phyloP scores from a whole-genome alignment of 2,329 filamentous ascomycete species.

The Clarireedia hainanense region DNA sequence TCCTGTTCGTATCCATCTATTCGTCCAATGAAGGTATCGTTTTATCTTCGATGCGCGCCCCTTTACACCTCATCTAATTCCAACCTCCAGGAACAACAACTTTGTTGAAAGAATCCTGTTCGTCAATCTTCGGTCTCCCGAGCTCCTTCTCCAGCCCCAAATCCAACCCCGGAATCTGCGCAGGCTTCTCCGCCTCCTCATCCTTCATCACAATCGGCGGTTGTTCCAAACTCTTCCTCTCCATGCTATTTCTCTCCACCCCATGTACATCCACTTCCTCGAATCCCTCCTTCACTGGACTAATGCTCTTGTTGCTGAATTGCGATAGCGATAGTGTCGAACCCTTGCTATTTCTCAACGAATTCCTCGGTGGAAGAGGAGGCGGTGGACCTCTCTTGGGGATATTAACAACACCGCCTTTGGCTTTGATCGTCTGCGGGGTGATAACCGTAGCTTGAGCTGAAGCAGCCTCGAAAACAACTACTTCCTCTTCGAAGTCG shows the following conservation, averaged over 20 bases:
- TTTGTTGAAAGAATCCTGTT: background rate
- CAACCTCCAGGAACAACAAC: background rate
- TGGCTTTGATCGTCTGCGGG: constrained; percentile 43
- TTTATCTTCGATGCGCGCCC: too few relatives aligned
- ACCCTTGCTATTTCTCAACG: constrained; percentile 37
- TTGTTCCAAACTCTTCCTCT: constrained; percentile 4
- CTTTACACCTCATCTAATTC: background rate
- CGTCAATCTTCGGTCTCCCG: background rate
- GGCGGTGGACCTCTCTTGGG: constrained; percentile 72
- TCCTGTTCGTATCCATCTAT: too few relatives aligned
- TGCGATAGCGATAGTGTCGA: constrained; percentile 16
- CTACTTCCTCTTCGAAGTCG: constrained; percentile 41
- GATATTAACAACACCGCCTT: constrained; percentile 77
- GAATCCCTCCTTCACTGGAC: constrained; percentile 25
- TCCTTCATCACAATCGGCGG: constrained; percentile 4
- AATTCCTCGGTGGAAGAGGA: constrained; percentile 64
- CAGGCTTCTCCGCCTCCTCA: constrained; percentile 4
- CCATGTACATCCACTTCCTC: constrained; percentile 28
- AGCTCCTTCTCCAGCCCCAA: background rate
- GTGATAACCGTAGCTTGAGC: constrained; percentile 50
- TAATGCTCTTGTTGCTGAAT: constrained; percentile 20
- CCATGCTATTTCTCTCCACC: constrained; percentile 7
- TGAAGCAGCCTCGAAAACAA: constrained; percentile 60
- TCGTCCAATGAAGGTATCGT: too few relatives aligned
- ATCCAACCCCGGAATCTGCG: background rate